Conservation (phyloP, 345 rosid species). For the Arabis hirsuta region DNA sequence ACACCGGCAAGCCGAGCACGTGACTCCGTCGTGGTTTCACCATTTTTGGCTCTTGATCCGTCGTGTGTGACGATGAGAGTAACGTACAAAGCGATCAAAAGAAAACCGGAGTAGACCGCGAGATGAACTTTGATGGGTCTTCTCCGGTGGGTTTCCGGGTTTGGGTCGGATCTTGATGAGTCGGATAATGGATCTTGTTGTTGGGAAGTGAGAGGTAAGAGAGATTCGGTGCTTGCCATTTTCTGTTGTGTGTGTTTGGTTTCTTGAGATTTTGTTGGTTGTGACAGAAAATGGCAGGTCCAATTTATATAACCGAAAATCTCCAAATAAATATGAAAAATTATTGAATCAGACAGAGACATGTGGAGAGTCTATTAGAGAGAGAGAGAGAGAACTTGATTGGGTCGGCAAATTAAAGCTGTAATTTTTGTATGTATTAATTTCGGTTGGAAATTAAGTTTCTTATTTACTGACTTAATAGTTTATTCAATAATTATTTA, state of each 20-base stretch:
- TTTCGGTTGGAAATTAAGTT: too few species aligned
- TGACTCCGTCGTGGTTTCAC: slow-evolving; percentile 44
- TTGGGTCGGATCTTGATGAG: slow-evolving; percentile 33
- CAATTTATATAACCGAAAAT: slow-evolving; percentile 11
- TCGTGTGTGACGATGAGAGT: slow-evolving; percentile 41
- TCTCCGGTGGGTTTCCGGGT: slow-evolving; percentile 38
- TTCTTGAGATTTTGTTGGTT: slow-evolving; percentile 32
- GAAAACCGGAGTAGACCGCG: slow-evolving; percentile 41
- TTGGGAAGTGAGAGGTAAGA: slow-evolving; percentile 36
- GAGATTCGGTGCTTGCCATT: slow-evolving; percentile 44
- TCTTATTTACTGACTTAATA: too few species aligned
- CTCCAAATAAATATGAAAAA: neutral
- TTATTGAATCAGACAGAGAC: slow-evolving; percentile 23
- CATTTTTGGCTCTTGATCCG: slow-evolving; percentile 18
- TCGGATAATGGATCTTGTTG: slow-evolving; percentile 36
- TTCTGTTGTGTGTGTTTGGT: slow-evolving; percentile 13
- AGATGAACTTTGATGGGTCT: slow-evolving; percentile 36
- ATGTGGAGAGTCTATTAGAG: neutral
- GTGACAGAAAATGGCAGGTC: neutral
- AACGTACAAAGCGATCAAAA: slow-evolving; percentile 46
- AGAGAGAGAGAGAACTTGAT: slow-evolving; percentile 19
- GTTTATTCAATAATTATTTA: too few species aligned
- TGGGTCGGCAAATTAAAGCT: neutral
- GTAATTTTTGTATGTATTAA: too few species aligned
- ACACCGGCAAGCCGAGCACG: slow-evolving; percentile 62